Conservation (phyloP, 108 stramenopile genomes). For the Conticribra weissflogii region DNA sequence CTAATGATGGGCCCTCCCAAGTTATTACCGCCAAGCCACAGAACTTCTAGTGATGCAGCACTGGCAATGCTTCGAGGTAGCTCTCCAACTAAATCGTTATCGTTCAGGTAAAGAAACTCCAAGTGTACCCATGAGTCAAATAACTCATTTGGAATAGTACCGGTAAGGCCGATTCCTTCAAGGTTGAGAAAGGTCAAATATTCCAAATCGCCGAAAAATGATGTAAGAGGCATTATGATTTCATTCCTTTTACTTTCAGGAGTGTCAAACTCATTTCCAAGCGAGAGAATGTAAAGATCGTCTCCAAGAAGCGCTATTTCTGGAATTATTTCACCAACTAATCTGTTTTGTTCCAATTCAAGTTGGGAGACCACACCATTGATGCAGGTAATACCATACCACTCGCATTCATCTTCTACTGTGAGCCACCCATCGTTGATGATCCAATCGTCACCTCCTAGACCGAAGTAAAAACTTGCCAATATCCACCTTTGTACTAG, state of each 20-base stretch:
- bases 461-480: conserved; percentile 47
- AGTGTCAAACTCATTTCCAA: conserved; percentile 44
- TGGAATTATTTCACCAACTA: conserved; percentile 33
- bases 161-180: conserved; percentile 24
- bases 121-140: conserved; percentile 35
- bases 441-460: conserved; percentile 49
- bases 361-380: conserved; percentile 24
- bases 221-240: conserved; percentile 33
- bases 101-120: conserved; percentile 55
- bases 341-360: conserved; percentile 34
- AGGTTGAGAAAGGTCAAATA: conserved; percentile 33
- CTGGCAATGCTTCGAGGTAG: conserved; percentile 37
- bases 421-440: conserved; percentile 49
- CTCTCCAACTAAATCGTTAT: conserved; percentile 56
- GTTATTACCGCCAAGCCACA: conserved; percentile 57
- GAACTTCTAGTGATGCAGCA: conserved; percentile 31
- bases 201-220: conserved; percentile 28
- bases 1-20: conserved; percentile 32
- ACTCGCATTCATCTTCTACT: conserved; percentile 51
- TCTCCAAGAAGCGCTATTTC: conserved; percentile 25
- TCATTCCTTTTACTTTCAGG: conserved; percentile 24
- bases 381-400: conserved; percentile 53
- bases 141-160: conserved; percentile 28
- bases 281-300: conserved; percentile 26
- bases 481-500: conserved; percentile 55